Percentiles rank a stretch among this genome's conserved stretches.
Conservation (phyloP, 177 flowering plant genomes). For the Vitis hybrid region DNA sequence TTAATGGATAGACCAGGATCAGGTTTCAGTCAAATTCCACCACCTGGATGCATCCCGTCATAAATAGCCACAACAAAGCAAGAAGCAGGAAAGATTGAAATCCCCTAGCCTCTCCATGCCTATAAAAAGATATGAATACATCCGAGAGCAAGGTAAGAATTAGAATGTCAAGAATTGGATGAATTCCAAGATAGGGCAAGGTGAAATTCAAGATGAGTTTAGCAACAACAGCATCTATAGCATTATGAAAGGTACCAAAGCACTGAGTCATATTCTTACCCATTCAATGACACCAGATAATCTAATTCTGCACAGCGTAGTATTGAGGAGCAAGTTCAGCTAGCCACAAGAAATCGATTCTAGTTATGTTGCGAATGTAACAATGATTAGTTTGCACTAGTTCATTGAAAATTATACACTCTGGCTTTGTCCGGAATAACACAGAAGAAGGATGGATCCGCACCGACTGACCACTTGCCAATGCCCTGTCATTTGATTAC, state of each 20-base stretch:
- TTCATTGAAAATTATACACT: conserved; percentile 82
- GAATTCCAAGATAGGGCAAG: neutral
- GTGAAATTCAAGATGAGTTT: neutral
- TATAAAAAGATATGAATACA: too few relatives aligned
- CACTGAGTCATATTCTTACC: conserved; percentile 4
- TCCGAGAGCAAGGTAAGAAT: too few relatives aligned
- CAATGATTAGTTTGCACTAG: conserved; percentile 69
- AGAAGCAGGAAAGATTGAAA: too few relatives aligned
- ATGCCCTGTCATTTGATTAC: conserved; percentile 52
- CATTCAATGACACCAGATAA: conserved; percentile 1
- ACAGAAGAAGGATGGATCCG: conserved; percentile 94
- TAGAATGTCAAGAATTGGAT: neutral
- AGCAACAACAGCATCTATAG: neutral
- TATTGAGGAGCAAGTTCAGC: conserved; percentile 87
- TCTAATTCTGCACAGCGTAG: conserved; percentile 48
- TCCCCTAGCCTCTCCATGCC: too few relatives aligned
- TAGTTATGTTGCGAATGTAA: conserved; percentile 73
- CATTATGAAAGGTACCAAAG: neutral
- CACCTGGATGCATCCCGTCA: too few relatives aligned
- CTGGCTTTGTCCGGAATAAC: conserved; percentile 64
- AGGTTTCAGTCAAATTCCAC: too few relatives aligned
- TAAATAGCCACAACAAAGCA: too few relatives aligned
- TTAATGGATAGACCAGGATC: too few relatives aligned
- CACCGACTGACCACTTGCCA: conserved; percentile 67
- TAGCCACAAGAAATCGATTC: conserved; percentile 83